A percentile compares a stretch with the other conserved stretches of the same genome.
Evolutionary conservation across 352 stramenopile genomes (phyloP).

Genomic region (Pythium guiyangense): DNA sequence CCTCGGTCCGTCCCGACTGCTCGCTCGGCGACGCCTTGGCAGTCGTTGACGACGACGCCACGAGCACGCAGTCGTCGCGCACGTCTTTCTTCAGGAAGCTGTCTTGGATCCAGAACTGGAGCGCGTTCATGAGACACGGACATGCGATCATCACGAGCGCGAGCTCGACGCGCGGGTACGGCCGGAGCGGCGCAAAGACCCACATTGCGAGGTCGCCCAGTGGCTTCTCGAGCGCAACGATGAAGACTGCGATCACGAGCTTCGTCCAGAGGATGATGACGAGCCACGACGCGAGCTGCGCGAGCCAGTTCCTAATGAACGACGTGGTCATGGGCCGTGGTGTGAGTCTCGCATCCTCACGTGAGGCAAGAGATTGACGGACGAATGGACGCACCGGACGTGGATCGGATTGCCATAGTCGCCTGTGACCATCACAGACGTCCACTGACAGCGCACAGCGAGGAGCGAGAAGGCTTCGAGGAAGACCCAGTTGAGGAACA

Average conservation of each 20-base stretch:
- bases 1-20: constrained; percentile 15
- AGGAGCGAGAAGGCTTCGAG: constrained; percentile 52
- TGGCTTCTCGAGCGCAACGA: constrained; percentile 63
- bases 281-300: constrained; percentile 79
- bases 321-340: too few species aligned
- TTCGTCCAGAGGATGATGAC: constrained; percentile 78
- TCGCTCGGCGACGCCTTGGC: constrained; percentile 19
- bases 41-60: constrained; percentile 17
- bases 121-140: constrained; percentile 84
- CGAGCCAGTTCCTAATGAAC: constrained; percentile 43
- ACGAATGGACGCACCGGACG: constrained; percentile 20
- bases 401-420: constrained; percentile 79
- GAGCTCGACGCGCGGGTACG: constrained; percentile 70
- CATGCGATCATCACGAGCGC: constrained; percentile 86
- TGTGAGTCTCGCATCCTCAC: too few species aligned
- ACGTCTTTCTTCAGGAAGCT: constrained; percentile 88
- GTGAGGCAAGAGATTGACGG: too few species aligned
- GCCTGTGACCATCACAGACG: constrained; percentile 50
- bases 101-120: constrained; percentile 90
- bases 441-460: constrained; percentile 53
- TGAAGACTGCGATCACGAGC: constrained; percentile 70
- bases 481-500: constrained; percentile 82
- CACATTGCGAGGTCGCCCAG: constrained; percentile 50
- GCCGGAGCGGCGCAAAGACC: constrained; percentile 65
- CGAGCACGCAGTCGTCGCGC: constrained; percentile 47